Base-by-base conservation (phyloP, 176 grass and related monocot species). In the Oryza australiensis region DNA sequence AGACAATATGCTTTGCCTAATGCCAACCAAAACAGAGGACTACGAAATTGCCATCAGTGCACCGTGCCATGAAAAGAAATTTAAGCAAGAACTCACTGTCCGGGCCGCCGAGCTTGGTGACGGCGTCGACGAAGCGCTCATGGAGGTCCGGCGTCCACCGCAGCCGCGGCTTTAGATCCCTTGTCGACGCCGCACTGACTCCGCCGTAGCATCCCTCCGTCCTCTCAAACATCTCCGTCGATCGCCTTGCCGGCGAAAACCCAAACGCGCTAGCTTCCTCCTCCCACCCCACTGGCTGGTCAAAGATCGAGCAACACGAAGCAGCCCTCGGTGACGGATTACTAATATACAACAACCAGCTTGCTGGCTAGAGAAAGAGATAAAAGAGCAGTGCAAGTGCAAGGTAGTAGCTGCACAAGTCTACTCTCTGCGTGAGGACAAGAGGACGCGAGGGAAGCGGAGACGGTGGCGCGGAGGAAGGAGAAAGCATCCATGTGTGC, bases 141-240 rank as follows among this genome's bases (percentile, higher is more conserved):
- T 98, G 95, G 86, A 98, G 95, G 6, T 98, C 92, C 12, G 95
- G 95, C 70, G 95, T 94, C 95, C 95, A 98, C 70, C 95, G 82
- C 75, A 98, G 81, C 28, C 95, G 74, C 24, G 85, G 95, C 77
- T 91, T 98, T 5, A 88, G 86, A 24, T 94, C 92, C 49, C 82
- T 66, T 13, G 22, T 7, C 22, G 88, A n/a, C 81, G 72, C 43
- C 7, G 38, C 38, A 10, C 38, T 9, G 38, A 55, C 64, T 20
- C 80, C 77, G 35, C 66, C 64, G 45, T 67, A 60, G 68, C 48
- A 27, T 37, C 70, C 81, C 26, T 84, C 64, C 89, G 84, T 76
- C 84, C 73, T 78, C 12, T 73, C n/a, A 15, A 81, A 86, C 77
- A 68, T 72, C 35, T 24, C 11, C 26, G 65, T 8, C 43, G 38